Percentiles rank a stretch among this genome's conserved stretches.
These are phyloP conservation scores for Ceratobasidium sp. DNA, from an alignment of 1,284 basidiomycete genomes.

Conservation along the genomic window DNA sequence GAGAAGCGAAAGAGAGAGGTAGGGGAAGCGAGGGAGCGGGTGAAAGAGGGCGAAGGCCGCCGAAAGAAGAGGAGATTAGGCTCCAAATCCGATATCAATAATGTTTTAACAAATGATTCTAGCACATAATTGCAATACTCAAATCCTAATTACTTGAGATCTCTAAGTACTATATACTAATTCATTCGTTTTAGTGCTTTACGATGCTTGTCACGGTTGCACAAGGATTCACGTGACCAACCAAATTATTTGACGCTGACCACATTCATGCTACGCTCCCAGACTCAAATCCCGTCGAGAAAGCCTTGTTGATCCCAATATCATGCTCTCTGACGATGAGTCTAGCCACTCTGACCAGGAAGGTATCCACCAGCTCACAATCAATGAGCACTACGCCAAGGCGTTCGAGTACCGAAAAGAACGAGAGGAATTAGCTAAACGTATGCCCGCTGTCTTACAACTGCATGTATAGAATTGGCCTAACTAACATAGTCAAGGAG, in stretches of 20 bases:
- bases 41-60: constrained; percentile 16
- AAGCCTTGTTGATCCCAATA: background rate
- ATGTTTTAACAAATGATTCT: background rate
- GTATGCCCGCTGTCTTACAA: constrained; percentile 63
- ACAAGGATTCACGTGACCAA: constrained; percentile 25
- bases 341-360: constrained; percentile 14
- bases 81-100: background rate
- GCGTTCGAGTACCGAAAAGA: constrained; percentile 86
- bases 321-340: constrained; percentile 39
- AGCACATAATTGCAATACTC: background rate
- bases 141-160: too few relatives aligned
- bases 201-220: too few relatives aligned
- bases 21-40: constrained; percentile 63
- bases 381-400: constrained; percentile 87
- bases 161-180: too few relatives aligned
- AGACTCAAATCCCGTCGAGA: background rate
- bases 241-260: constrained; percentile 18
- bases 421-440: constrained; percentile 82
- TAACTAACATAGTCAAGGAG: constrained; percentile 74
- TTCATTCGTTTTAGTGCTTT: too few relatives aligned
- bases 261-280: background rate
- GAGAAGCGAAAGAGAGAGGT: constrained; percentile 71
- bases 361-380: constrained; percentile 66
- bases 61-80: constrained; percentile 20
- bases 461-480: background rate